Base-by-base conservation (phyloP, 2,329 filamentous ascomycete genomes). In the Penicillium concentricum region DNA sequence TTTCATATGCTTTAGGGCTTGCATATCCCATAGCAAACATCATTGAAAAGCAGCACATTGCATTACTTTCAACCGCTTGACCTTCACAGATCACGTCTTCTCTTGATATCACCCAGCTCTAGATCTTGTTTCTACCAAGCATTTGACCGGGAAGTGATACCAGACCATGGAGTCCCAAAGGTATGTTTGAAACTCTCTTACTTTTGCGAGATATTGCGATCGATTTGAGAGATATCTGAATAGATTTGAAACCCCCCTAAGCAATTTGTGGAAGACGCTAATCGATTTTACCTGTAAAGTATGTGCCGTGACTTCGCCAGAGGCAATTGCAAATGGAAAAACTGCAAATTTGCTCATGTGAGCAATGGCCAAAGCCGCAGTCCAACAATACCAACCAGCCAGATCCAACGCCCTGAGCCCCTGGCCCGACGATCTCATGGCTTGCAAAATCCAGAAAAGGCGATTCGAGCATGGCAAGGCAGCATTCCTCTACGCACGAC, bases 321-420 rank as follows among this genome's bases (percentile, higher is more conserved):
- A 32, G 55, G 60, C 18, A 34, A 39, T 13, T 62, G 60, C 37
- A 41, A 15, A 12, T 51, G 47, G 41, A 53, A 35, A 15, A 41
- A 39, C 18, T 63, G 61, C 61, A 57, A 56, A 32, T 60, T 32
- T 56, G 24, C 41, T 18, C 61, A 63, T 59, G 51, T 54, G 42
- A 58, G 15, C 18, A 35, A 26, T 50, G 49, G 15, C n/a, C 42
- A 28, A 47, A 43, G 8, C 20, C 20, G 2, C 15, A 16, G 15
- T 5, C 9, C 26, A 16, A 42, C n/a, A 28, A 37, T 10, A 22
- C 12, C 51, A 46, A 26, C 24, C 30, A 24, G 48, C 18, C 35
- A 16, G 44, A 28, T 6, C 10, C 44, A 16, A 26, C 28, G 5
- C 9, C 34, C 37, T 41, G 28, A 20, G 26, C 18, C 51, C 5